Evolutionary conservation across 164 flowering plant genomes (phyloP), one percentile per base, ranked within the genome.

Genomic region (Vitis riparia): DNA sequence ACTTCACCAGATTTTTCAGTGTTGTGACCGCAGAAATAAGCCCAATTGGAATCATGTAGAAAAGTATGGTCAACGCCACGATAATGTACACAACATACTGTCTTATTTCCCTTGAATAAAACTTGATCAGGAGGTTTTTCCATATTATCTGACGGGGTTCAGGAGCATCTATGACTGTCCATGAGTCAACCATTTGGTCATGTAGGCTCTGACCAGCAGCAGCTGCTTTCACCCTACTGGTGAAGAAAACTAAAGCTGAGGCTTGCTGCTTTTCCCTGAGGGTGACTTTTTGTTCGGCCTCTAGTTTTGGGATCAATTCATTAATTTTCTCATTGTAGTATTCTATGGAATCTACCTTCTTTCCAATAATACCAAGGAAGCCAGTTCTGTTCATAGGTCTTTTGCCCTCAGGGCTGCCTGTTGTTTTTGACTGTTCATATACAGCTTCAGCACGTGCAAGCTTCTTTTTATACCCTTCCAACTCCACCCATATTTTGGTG

Each of bases 1-100:
- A 29, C 76, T 88, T 91, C 81, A 53, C 75, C 75, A 95, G 70
- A 75, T 95, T 95, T 1, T 66, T 65, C 62, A 95, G 74, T 8
- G 99, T 95, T 15, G 99, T 91, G 10, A 95, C 73, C n/a, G 96
- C 99, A 9, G 98, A 95, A 60, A 95, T 67, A 1, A 90, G 27
- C 19, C 75, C 83, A 51, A 95, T 91, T 1, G 98, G 99, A 62
- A 95, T 90, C 92, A 88, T 88, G 85, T 85, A 95, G 66, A 95
- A 95, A 53, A 89, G 56, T 57, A 93, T 84, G 50, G 86, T 86
- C 73, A 95, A 48, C 13, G 86, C 86, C 62, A 95, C 98, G 10
- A 91, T 65, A 16, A 65, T 56, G 69, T 93, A 95, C 15, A 95
- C 82, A 1, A 85, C 60, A 69, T 80, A 75, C 77, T 90, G 88